A percentile compares a stretch with the other conserved stretches of the same genome.
These are phyloP conservation scores for Xylaria digitata DNA, from an alignment of 2,329 filamentous ascomycete genomes.

Conservation along the genomic window DNA sequence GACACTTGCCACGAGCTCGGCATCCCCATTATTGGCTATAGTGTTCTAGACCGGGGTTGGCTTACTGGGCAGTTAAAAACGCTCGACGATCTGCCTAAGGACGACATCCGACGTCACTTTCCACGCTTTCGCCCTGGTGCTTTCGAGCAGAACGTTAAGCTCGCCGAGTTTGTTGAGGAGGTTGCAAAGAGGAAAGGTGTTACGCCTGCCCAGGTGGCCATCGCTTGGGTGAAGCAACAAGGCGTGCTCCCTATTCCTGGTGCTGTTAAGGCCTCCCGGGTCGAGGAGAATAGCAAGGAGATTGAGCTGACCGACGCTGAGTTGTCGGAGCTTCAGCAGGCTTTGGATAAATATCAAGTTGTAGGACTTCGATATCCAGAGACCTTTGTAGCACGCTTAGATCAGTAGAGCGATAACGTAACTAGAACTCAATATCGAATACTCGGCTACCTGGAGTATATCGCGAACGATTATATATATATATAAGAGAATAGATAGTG, in stretches of 20 bases:
- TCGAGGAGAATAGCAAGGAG: constrained; percentile 67
- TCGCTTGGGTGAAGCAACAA: constrained; percentile 33
- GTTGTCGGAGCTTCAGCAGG: constrained; percentile 1
- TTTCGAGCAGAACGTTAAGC: constrained; percentile 36
- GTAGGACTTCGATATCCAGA: constrained; percentile 1
- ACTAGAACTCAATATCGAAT: too few species aligned
- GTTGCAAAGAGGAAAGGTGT: constrained; percentile 26
- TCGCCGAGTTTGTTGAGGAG: constrained; percentile 29
- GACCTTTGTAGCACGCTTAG: not conserved
- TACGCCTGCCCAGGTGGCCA: constrained; percentile 32
- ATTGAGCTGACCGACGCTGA: constrained; percentile 23
- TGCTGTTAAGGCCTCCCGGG: constrained; percentile 63
- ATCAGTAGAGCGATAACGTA: not conserved
- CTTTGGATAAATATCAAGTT: not conserved
- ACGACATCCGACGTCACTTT: constrained; percentile 56
- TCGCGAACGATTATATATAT: too few species aligned
- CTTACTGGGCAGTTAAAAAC: constrained; percentile 61
- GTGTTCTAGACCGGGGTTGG: constrained; percentile 67
- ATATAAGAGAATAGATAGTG: too few species aligned
- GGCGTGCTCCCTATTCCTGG: constrained; percentile 74
- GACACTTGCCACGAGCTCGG: constrained; percentile 64
- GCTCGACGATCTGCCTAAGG: constrained; percentile 58
- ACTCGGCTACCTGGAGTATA: too few species aligned
- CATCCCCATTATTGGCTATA: constrained; percentile 70
- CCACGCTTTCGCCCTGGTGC: constrained; percentile 57